These are phyloP conservation scores for Rhodotorula toruloides DNA, from an alignment of 768 basidiomycete genomes.

Conservation along the genomic window DNA sequence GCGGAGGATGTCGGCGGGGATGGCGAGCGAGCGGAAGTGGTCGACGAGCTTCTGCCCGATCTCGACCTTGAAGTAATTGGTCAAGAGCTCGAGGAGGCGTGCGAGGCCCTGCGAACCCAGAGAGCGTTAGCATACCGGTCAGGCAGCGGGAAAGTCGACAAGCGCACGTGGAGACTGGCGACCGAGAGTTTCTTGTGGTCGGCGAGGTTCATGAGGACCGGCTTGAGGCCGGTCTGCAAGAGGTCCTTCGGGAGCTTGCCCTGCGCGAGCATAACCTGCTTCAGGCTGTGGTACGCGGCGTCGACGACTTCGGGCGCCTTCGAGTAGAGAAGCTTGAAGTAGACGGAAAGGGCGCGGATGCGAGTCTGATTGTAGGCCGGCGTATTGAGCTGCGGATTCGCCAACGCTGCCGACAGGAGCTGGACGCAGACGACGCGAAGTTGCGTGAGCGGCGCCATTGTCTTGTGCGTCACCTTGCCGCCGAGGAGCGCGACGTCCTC, in stretches of 20 bases:
- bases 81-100: conserved; percentile 82
- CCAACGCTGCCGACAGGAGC: conserved; percentile 88
- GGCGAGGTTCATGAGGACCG: conserved; percentile 94
- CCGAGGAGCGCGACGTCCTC: conserved; percentile 74
- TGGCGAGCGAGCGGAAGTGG: conserved; percentile 88
- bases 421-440: conserved; percentile 91
- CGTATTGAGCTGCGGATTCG: conserved; percentile 80
- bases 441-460: conserved; percentile 72
- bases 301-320: conserved; percentile 84
- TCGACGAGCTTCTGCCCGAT: conserved; percentile 95
- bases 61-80: conserved; percentile 99
- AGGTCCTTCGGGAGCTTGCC: conserved; percentile 89
- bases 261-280: conserved; percentile 81
- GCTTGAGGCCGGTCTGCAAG: conserved; percentile 87
- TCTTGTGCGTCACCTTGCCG: conserved; percentile 70
- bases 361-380: conserved; percentile 74
- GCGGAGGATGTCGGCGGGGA: conserved; percentile 73
- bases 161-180: conserved; percentile 57
- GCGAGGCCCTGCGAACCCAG: conserved; percentile 68
- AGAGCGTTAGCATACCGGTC: too few relatives aligned
- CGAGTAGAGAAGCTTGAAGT: conserved; percentile 97
- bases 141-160: accelerated
- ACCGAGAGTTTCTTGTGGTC: conserved; percentile 92
- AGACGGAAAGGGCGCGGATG: conserved; percentile 79
- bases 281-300: conserved; percentile 86